Base-by-base conservation (phyloP, 768 basidiomycete species). In the Agrocybe pediades region DNA sequence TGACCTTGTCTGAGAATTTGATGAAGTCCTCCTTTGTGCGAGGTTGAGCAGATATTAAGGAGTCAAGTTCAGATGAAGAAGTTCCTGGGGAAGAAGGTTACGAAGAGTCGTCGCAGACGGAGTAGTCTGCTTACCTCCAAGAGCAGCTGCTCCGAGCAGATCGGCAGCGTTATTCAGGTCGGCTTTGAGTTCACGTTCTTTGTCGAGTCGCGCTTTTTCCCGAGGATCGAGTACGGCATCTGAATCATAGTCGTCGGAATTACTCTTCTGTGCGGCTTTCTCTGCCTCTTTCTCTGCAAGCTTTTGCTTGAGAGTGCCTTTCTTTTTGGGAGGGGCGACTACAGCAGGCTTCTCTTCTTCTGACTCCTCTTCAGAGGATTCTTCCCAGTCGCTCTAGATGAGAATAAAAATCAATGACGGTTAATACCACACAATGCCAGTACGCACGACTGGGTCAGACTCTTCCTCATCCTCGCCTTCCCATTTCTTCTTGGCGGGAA, bases 401-500 rank as follows among this genome's bases (percentile, higher is more conserved):
- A n/a, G 58, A 36, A 19, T 29, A 11, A 55, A 57, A 59, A 36
- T 44, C 45, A 45, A 26, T 60, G 49, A 54, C 56, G 40, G 40
- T 25, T 4, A 23, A 26, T 24, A 29, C 13, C 19, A n/a, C 1
- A 29, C 24, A 16, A 19, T 27, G 40, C 26, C 45, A 23, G 41
- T 39, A 80, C 90, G 62, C 65, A 95, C 93, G 48, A 85, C 90
- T 39, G 89, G 90, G 1, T 59, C 73, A n/a, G 86, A 83, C 11
- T 86, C 86, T 0, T 95, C 93, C 64, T 90, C 90, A 64, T 97
- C 95, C 69, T 98, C 95, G 43, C 90, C 95, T 56, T 87, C 88
- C 87, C 90, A 97, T 71, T 88, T 92, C 55, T 73, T 79, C 68
- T 81, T 86, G 49, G 64, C 64, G 11, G 57, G 49, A 36, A 56